phyloP scores from a whole-genome alignment of 208 protist genomes.

The Leishmania mexicana region DNA sequence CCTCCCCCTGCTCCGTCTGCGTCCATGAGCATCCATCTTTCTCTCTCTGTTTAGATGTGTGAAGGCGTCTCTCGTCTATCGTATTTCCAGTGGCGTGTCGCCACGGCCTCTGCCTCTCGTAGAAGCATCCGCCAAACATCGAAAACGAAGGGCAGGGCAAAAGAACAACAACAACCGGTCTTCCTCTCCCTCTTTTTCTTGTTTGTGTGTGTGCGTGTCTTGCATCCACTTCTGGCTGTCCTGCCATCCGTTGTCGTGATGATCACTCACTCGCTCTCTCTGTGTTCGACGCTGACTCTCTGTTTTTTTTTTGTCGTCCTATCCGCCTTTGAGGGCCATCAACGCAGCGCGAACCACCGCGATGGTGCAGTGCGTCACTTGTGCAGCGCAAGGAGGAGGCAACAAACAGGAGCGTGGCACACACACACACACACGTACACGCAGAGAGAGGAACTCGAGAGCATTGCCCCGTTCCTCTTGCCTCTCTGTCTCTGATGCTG shows the following conservation, averaged over 20 bases:
- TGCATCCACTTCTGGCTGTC: neutral
- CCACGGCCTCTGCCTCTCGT: too few species aligned
- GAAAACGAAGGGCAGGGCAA: too few species aligned
- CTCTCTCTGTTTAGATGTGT: neutral
- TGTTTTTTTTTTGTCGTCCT: neutral
- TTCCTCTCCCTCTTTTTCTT: neutral
- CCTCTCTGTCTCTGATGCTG: neutral
- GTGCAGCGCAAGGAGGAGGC: neutral
- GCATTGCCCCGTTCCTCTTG: neutral
- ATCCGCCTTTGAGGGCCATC: neutral
- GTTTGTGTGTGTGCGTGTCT: too few species aligned
- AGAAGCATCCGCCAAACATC: too few species aligned
- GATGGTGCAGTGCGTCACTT: neutral
- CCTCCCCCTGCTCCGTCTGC: neutral
- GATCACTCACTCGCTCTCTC: neutral
- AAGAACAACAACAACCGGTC: neutral
- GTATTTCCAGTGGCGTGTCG: too few species aligned
- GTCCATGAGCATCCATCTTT: neutral
- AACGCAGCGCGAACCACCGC: neutral
- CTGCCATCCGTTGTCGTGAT: neutral
- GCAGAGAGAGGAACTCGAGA: neutral
- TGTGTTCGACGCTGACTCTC: neutral
- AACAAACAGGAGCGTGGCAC: neutral
- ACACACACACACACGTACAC: neutral
- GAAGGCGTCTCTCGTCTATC: too few species aligned